These are phyloP conservation scores for Microsporum audouinii DNA, from an alignment of 2,329 filamentous ascomycete species.

Conservation along the genomic window DNA sequence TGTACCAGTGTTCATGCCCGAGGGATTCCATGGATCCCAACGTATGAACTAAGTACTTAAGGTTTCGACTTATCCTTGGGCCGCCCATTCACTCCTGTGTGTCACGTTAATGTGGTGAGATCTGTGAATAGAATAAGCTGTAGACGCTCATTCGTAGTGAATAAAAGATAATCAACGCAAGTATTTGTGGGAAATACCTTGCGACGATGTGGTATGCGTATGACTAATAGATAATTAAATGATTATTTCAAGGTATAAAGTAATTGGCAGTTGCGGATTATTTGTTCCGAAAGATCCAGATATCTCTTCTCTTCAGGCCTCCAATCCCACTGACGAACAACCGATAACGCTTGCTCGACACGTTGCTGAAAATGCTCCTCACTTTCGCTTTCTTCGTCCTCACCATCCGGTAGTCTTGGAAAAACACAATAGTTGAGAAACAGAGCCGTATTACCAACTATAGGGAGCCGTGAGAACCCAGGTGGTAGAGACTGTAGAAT, in stretches of 20 bases:
- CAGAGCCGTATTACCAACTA: not conserved
- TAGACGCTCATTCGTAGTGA: not conserved
- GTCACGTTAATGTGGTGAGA: too few species aligned
- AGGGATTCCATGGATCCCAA: too few species aligned
- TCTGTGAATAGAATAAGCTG: not conserved
- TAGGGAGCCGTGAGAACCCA: not conserved
- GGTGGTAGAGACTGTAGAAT: not conserved
- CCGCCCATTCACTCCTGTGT: too few species aligned
- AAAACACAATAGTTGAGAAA: conserved; percentile 6
- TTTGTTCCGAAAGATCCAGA: not conserved
- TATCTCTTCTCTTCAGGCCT: conserved; percentile 6
- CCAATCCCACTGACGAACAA: conserved; percentile 6
- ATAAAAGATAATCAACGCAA: not conserved
- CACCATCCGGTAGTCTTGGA: not conserved
- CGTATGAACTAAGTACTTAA: too few species aligned
- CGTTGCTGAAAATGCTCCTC: conserved; percentile 8
- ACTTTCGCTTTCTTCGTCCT: conserved; percentile 4
- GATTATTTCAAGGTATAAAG: not conserved
- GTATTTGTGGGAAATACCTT: too few species aligned
- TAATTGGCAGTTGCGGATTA: conserved; percentile 1
- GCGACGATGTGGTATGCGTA: not conserved
- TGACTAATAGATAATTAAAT: not conserved
- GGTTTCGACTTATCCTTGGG: too few species aligned
- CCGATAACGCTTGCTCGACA: conserved; percentile 3
- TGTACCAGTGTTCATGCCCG: too few species aligned